phyloP scores from a whole-genome alignment of 169 alveolate species.

The Blepharisma undulans region DNA sequence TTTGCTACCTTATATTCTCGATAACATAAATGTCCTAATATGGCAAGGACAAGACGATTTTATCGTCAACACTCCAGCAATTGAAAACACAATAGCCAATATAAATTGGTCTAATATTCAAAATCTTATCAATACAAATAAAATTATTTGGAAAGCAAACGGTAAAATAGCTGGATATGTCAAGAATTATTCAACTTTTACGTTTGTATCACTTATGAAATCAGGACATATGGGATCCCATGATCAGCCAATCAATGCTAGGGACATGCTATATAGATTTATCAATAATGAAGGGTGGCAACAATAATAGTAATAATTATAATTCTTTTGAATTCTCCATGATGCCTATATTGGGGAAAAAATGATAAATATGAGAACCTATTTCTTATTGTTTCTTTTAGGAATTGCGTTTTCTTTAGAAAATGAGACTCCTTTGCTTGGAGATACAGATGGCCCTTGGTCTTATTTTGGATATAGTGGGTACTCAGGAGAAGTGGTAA shows the following conservation, averaged over 20 bases:
- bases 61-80: not conserved
- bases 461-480: slow-evolving; percentile 17
- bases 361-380: not conserved
- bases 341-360: not conserved
- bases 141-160: slow-evolving; percentile 48
- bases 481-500: slow-evolving; percentile 35
- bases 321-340: not conserved
- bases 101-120: slow-evolving; percentile 46
- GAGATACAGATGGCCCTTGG: slow-evolving; percentile 21
- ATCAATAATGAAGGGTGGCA: slow-evolving; percentile 22
- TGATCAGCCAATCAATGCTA: slow-evolving; percentile 55
- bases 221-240: slow-evolving; percentile 71
- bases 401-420: not conserved
- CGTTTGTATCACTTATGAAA: slow-evolving; percentile 52
- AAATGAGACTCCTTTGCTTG: not conserved
- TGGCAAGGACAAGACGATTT: slow-evolving; percentile 36
- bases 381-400: not conserved
- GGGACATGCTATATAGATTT: slow-evolving; percentile 48
- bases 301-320: not conserved
- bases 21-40: not conserved
- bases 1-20: slow-evolving; percentile 1
- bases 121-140: slow-evolving; percentile 35
- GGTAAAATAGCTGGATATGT: slow-evolving; percentile 63
- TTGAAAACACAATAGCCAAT: not conserved
- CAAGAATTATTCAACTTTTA: slow-evolving; percentile 51